These are phyloP conservation scores for Cercospora beticola DNA, from an alignment of 2,329 filamentous ascomycete genomes.

Conservation along the genomic window DNA sequence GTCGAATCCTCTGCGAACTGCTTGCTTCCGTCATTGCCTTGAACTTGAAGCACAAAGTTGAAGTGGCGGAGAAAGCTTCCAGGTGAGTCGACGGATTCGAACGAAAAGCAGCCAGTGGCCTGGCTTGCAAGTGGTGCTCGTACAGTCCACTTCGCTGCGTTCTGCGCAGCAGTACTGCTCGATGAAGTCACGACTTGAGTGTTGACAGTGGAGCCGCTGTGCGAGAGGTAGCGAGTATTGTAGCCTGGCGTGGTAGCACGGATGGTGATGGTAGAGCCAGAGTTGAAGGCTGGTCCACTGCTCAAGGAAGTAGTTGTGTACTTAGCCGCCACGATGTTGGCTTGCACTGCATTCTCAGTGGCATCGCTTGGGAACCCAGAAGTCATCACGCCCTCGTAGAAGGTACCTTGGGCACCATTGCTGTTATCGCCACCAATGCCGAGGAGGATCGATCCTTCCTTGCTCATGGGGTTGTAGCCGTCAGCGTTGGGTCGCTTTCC, in stretches of 20 bases:
- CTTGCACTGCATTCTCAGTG: constrained; percentile 53
- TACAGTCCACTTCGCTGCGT: constrained; percentile 56
- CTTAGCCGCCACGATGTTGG: constrained; percentile 59
- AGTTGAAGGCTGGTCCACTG: constrained; percentile 50
- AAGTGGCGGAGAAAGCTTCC: constrained; percentile 61
- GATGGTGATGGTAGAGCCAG: constrained; percentile 55
- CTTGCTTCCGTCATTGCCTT: constrained; percentile 56
- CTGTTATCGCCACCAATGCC: constrained; percentile 71
- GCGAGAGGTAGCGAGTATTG: constrained; percentile 56
- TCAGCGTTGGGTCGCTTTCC: constrained; percentile 52
- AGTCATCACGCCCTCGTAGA: constrained; percentile 64
- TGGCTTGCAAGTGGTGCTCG: constrained; percentile 55
- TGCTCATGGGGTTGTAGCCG: constrained; percentile 62
- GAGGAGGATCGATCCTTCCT: constrained; percentile 66
- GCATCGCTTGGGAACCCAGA: constrained; percentile 60
- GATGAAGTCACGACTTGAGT: constrained; percentile 57
- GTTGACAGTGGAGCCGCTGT: constrained; percentile 53
- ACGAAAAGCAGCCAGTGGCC: constrained; percentile 55
- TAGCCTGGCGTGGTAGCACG: constrained; percentile 56
- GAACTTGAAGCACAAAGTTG: constrained; percentile 53
- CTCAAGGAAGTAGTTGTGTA: constrained; percentile 53
- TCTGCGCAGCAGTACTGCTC: constrained; percentile 52
- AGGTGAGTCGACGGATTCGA: constrained; percentile 59
- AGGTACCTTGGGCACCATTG: constrained; percentile 53
- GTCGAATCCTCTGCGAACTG: constrained; percentile 62